Evolutionary conservation across 75 land plant genomes (phyloP).

Genomic region (Pinus taeda): DNA sequence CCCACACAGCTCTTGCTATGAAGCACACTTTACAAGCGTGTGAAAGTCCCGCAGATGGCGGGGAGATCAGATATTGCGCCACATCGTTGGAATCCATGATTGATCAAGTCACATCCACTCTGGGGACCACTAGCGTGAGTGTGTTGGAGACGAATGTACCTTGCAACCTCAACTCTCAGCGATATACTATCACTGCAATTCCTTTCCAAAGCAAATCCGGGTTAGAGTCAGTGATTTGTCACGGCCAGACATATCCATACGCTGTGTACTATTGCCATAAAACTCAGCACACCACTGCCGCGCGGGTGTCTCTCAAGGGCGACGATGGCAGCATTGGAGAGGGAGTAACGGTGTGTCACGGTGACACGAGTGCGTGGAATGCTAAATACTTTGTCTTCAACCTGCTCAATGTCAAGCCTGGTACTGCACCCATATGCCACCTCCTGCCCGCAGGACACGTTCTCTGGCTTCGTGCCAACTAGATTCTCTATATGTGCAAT

Average conservation of each 20-base stretch:
- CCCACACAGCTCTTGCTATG: no score
- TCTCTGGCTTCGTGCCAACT: neutral
- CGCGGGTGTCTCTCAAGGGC: neutral
- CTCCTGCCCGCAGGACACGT: neutral
- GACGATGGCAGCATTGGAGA: conserved; percentile 13
- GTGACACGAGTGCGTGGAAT: conserved; percentile 24
- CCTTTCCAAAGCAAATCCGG: no score
- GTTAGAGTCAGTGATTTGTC: no score
- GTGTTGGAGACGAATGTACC: no score
- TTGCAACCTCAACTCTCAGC: no score
- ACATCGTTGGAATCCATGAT: no score
- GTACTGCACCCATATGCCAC: conserved; percentile 9
- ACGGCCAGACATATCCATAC: neutral
- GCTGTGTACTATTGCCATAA: conserved; percentile 6
- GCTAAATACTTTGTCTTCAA: conserved; percentile 18
- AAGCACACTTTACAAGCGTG: no score
- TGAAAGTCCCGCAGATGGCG: no score
- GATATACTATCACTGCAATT: no score
- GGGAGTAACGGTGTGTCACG: conserved; percentile 16
- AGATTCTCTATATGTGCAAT: neutral
- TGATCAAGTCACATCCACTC: no score
- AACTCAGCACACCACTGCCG: neutral
- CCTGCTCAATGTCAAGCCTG: conserved; percentile 20
- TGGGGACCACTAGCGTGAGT: no score
- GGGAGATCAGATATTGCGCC: no score